Evolutionary conservation across 805 yeast species (phyloP).

Genomic region (Nakazawaea peltata): DNA sequence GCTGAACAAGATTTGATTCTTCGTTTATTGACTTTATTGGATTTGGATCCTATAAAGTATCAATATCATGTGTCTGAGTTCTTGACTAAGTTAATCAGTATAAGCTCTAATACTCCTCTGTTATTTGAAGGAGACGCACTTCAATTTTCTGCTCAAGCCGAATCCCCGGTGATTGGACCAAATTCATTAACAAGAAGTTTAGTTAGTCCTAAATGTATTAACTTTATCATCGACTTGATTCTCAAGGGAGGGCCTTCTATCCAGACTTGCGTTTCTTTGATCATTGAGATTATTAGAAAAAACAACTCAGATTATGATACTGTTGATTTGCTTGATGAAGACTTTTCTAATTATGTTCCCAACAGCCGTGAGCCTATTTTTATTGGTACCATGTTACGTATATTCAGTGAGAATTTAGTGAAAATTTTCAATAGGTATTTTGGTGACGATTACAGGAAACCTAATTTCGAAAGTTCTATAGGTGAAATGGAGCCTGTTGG

Average conservation of each 20-base stretch:
- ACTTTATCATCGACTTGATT: conserved; percentile 66
- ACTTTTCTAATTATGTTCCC: conserved; percentile 49
- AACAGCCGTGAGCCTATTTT: conserved; percentile 86
- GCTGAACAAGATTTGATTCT: conserved; percentile 63
- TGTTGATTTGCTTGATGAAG: conserved; percentile 24
- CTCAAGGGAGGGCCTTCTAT: conserved; percentile 76
- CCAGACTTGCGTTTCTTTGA: conserved; percentile 88
- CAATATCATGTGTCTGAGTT: conserved; percentile 46
- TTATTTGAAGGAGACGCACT: conserved; percentile 17
- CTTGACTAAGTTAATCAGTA: conserved; percentile 76
- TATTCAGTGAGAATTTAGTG: conserved; percentile 47
- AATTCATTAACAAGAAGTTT: conserved; percentile 87
- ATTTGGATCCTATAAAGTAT: conserved; percentile 6
- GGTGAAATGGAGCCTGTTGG: conserved; percentile 69
- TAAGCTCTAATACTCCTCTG: conserved; percentile 28
- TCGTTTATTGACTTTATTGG: conserved; percentile 63
- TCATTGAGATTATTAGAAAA: conserved; percentile 88
- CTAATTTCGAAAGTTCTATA: conserved; percentile 43
- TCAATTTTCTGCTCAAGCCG: conserved; percentile 1
- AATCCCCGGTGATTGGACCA: conserved; percentile 79
- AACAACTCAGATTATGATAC: conserved; percentile 91
- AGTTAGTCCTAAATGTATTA: conserved; percentile 63
- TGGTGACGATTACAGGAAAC: conserved; percentile 16
- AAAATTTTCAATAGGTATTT: conserved; percentile 23
- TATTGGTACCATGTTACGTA: conserved; percentile 72